Evolutionary conservation across 306 rosid species (phyloP).

Genomic region (Prunus campanulata): DNA sequence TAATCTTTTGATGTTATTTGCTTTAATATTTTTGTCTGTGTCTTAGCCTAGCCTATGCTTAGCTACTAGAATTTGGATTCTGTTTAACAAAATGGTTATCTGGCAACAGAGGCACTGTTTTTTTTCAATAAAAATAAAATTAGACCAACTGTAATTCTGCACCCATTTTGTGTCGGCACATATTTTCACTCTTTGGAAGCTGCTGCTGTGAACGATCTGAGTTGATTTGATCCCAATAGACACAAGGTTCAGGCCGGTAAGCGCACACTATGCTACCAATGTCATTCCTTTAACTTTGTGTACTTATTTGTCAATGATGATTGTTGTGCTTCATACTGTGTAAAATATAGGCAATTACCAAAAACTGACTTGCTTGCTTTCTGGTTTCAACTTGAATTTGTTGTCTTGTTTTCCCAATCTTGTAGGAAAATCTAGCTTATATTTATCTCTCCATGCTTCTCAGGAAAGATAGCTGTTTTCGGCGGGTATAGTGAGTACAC

Average conservation of each 20-base stretch:
- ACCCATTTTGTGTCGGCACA: no score
- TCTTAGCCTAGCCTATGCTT: no score
- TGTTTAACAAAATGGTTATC: no score
- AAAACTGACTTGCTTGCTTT: background rate
- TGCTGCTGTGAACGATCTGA: constrained; percentile 43
- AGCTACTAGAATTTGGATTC: no score
- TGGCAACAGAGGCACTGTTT: no score
- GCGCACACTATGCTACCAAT: background rate
- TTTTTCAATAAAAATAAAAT: no score
- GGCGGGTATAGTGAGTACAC: no score
- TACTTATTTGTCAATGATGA: background rate
- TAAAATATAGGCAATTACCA: background rate
- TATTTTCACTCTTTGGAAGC: constrained; percentile 35
- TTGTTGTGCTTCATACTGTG: background rate
- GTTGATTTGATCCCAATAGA: constrained; percentile 49
- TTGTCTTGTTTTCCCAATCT: background rate
- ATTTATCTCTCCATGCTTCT: no score
- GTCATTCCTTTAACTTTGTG: background rate
- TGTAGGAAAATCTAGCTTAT: background rate
- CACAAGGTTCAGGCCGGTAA: constrained; percentile 92
- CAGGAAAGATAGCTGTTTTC: constrained; percentile 1
- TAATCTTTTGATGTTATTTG: no score
- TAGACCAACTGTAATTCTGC: no score
- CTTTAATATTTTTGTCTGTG: no score
- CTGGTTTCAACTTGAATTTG: background rate